Evolutionary conservation across 176 grass and related monocot genomes (phyloP), one percentile per base, ranked within the genome.

Genomic region (Carex scoparia): DNA sequence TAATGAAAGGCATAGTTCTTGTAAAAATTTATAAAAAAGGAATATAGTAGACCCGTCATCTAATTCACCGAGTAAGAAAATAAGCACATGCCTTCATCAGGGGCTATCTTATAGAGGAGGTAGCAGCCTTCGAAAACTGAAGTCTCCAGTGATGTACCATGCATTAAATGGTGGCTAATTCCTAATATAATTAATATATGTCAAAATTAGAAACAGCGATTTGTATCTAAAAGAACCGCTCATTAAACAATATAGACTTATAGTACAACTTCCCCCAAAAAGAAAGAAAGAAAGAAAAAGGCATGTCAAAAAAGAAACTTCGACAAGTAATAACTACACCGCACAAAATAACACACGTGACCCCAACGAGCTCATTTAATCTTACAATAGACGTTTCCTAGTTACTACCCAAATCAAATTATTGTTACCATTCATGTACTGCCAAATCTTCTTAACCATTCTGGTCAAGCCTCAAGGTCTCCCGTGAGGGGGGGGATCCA

Each of bases 291-390:
- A 5, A 35, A 40, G 0, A 40, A 5, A 12, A 15, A 4, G 15
- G 15, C 10, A 3, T 12, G 11, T 35, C 12, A 28, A 30, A 75
- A 75, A 54, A 7, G 9, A 56, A 56, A 7, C 27, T 77, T 77
- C 15, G 46, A 55, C 49, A 32, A 16, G 49, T 56, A 77, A 76
- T 32, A 56, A 53, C 51, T 33, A 56, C 73, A 56, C 48, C 5
- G 51, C 49, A 78, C 51, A 78, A 57, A 78, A 57, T 28, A 78
- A 57, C 49, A 57, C 73, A 78, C 5, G 19, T 78, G 49, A 78
- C 49, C 33, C 51, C 15, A 78, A 57, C 27, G 1, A 78, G n/a
- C 46, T 55, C 23, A 56, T 77, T 15, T 77, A 30, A 55, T 77
- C 9, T 31, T 30, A 9, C 18, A 63, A 63, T 27, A 6, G 19